Base-by-base conservation (phyloP, 2,329 filamentous ascomycete species). In the Periconia sp. region DNA sequence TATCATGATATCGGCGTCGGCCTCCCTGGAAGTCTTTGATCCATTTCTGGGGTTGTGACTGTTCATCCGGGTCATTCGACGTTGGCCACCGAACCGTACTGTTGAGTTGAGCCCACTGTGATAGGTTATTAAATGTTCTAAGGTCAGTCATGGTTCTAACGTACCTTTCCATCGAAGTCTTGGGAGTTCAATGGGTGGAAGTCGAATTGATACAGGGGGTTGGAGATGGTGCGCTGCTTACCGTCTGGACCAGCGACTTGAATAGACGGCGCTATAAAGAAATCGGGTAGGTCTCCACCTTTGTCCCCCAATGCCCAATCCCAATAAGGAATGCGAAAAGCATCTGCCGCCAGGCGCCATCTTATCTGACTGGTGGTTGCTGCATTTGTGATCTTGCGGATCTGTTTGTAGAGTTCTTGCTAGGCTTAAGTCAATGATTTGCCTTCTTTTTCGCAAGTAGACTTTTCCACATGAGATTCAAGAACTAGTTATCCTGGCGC, bases 301-400 rank as follows among this genome's bases (percentile, higher is more conserved):
- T 43, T 43, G 1, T 49, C 50, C 0, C 61, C 61, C 17, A 57
- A 43, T 5, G 56, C 64, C 63, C 65, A 68, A 24, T 69, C 66
- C 64, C 63, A 68, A 23, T 65, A 68, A 3, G 66, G 66, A 13
- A 67, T 57, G 2, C 67, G 62, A 22, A 68, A 68, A 2, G 55
- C 45, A 3, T 59, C 34, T 7, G 64, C 65, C 6, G 63, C 63
- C 12, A 53, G 37, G 23, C 40, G 34, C 36, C 58, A 70, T 12
- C 54, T 53, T 6, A 55, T 46, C 19, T 50, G 47, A 16, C 59
- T 46, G 10, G 39, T 30, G 2, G 58, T 50, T 15, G 57, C 56
- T 16, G 44, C 18, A 3, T 35, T 22, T 9, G 61, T 64, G 12
- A 63, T 44, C 3, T 40, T 19, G 11, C 48, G 49, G 3, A 68